Base-by-base conservation (phyloP, 805 yeast species). In the Lachancea cidri region DNA sequence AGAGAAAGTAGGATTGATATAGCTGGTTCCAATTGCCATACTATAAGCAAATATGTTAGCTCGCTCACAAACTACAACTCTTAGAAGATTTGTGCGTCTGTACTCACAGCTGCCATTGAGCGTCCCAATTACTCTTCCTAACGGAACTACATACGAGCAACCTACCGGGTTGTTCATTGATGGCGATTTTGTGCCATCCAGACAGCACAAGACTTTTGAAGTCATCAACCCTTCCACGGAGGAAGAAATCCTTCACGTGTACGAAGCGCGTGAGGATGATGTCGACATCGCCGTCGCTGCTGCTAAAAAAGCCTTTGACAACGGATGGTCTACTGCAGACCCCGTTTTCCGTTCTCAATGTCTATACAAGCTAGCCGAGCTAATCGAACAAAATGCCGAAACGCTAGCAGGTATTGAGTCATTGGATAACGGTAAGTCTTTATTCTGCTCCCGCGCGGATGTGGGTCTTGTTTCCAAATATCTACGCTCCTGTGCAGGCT, bases 341-440 rank as follows among this genome's bases (percentile, higher is more conserved):
- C 93, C 94, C 17, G 64, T 73, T 22, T 71, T 68, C 42, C 79
- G 96, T 62, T 79, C 81, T 35, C 67, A 63, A 43, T 74, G 73
- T 38, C 68, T 89, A 46, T 64, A 65, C 66, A 83, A 79, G 64
- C 74, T 89, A 43, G 95, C 96, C 33, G 88, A 84, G 46, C 70
- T 83, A 54, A 65, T 88, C 42, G 96, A 87, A 60, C 71, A 77
- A 57, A 72, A 89, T 59, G 73, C 79, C 37, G 91, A 85, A 46
- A 65, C 79, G 33, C 69, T 89, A 41, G 88, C 96, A 22, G 73
- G 81, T 38, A 83, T 89, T 57, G 97, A 89, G 69, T 73, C 96
- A 18, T 70, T 83, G 58, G 96, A 89, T 67, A 86, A 87, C 59
- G 97, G 97, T 68, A 89, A 88, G 70, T 80, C 95, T 31, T 65